These are phyloP conservation scores for Globisporangium emineosum DNA, from an alignment of 352 stramenopile species.

Conservation along the genomic window DNA sequence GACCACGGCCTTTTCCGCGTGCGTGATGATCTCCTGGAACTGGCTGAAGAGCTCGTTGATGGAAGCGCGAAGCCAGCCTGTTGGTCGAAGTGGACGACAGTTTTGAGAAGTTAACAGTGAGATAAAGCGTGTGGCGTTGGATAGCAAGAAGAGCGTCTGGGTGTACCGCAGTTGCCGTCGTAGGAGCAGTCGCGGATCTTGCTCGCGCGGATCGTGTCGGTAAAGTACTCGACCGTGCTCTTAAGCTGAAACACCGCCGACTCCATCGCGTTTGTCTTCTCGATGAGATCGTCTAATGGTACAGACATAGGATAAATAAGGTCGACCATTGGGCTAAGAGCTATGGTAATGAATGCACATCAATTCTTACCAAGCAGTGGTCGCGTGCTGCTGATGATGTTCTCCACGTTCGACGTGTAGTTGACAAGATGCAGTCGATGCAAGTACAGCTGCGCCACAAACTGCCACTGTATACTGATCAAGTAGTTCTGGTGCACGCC, in stretches of 20 bases:
- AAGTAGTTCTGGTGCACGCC: slow-evolving; percentile 40
- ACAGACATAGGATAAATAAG: neutral
- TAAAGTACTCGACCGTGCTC: slow-evolving; percentile 53
- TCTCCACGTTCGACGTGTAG: slow-evolving; percentile 30
- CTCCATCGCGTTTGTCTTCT: slow-evolving; percentile 47
- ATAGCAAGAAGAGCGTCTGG: neutral
- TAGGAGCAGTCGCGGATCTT: slow-evolving; percentile 63
- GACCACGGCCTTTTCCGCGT: slow-evolving; percentile 37
- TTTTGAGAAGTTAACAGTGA: neutral
- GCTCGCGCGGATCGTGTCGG: slow-evolving; percentile 37
- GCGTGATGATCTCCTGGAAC: slow-evolving; percentile 43
- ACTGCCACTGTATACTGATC: slow-evolving; percentile 43
- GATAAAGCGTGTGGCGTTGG: neutral
- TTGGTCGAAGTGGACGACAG: neutral
- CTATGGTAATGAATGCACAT: neutral
- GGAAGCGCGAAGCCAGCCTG: slow-evolving; percentile 41
- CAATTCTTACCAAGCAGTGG: slow-evolving; percentile 28
- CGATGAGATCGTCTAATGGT: slow-evolving; percentile 28
- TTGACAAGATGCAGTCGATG: slow-evolving; percentile 39
- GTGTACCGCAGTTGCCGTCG: slow-evolving; percentile 53
- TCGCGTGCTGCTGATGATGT: slow-evolving; percentile 32
- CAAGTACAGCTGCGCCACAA: slow-evolving; percentile 39
- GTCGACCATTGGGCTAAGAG: neutral
- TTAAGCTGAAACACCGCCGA: slow-evolving; percentile 59
- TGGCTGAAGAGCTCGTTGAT: slow-evolving; percentile 45